Percentiles rank a stretch among this genome's conserved stretches.
These are phyloP conservation scores for Pyrus hybrid DNA, from an alignment of 331 rosid species.

Conservation along the genomic window DNA sequence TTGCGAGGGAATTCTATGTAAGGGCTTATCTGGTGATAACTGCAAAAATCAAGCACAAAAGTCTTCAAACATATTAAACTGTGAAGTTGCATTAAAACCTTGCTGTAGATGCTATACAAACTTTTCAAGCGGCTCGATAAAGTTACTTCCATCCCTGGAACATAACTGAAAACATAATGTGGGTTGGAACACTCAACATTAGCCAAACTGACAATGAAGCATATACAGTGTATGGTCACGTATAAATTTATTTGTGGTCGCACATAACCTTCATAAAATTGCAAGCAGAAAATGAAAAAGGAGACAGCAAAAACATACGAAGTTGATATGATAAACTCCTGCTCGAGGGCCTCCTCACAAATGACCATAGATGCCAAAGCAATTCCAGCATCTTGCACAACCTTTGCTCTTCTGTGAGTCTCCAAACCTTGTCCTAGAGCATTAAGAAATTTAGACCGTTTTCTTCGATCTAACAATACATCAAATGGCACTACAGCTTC, in stretches of 20 bases:
- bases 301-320: conserved; percentile 55
- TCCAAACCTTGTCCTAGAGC: conserved; percentile 38
- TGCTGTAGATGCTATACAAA: conserved; percentile 86
- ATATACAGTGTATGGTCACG: not conserved
- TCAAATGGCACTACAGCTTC: conserved; percentile 94
- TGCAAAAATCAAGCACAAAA: not conserved
- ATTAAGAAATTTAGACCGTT: conserved; percentile 55
- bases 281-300: conserved; percentile 14
- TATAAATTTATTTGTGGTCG: not conserved
- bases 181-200: conserved; percentile 2
- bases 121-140: conserved; percentile 90
- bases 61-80: not conserved
- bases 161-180: conserved; percentile 57
- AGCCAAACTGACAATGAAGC: not conserved
- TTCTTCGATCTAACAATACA: conserved; percentile 67
- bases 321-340: conserved; percentile 77
- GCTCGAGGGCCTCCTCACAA: conserved; percentile 95
- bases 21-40: not conserved
- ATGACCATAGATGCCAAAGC: conserved; percentile 77
- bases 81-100: conserved; percentile 42
- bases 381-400: conserved; percentile 70
- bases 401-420: conserved; percentile 55
- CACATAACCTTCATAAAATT: not conserved
- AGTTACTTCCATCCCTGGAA: conserved; percentile 97
- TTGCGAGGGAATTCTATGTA: not conserved